Percentiles rank a stretch among this genome's conserved stretches.
phyloP scores from a whole-genome alignment of 2,329 filamentous ascomycete genomes.

The Xylaria digitata region DNA sequence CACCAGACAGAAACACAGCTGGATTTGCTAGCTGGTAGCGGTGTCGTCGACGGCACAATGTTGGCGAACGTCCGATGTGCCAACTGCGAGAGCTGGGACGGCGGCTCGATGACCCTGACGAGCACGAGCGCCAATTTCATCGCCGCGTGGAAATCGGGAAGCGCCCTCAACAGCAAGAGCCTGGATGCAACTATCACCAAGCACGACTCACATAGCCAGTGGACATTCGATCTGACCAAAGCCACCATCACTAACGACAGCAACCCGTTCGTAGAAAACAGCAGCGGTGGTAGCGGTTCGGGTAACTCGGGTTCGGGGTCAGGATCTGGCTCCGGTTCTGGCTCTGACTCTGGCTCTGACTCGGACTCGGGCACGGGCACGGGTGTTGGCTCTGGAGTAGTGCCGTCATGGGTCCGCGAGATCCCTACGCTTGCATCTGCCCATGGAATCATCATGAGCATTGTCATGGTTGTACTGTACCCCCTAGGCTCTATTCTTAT shows the following conservation, averaged over 20 bases:
- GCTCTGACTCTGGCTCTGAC: slow-evolving; percentile 8
- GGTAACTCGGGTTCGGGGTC: slow-evolving; percentile 24
- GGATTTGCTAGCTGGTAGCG: slow-evolving; percentile 68
- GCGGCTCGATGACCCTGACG: slow-evolving; percentile 56
- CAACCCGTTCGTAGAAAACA: slow-evolving; percentile 62
- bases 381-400: not conserved
- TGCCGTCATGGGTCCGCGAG: slow-evolving; percentile 28
- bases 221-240: slow-evolving; percentile 61
- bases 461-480: slow-evolving; percentile 69
- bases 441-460: slow-evolving; percentile 71
- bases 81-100: slow-evolving; percentile 62
- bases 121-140: slow-evolving; percentile 61
- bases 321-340: slow-evolving; percentile 24
- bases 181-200: slow-evolving; percentile 54
- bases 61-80: slow-evolving; percentile 68
- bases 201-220: slow-evolving; percentile 60
- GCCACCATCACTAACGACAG: slow-evolving; percentile 60
- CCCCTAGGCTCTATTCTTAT: slow-evolving; percentile 71
- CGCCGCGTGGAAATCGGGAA: slow-evolving; percentile 63
- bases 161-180: slow-evolving; percentile 58
- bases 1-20: slow-evolving; percentile 58
- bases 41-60: slow-evolving; percentile 64
- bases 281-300: slow-evolving; percentile 32
- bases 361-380: slow-evolving; percentile 25
- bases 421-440: slow-evolving; percentile 35